Conservation (phyloP, 768 basidiomycete species). For the Candolleomyces eurysporus region DNA sequence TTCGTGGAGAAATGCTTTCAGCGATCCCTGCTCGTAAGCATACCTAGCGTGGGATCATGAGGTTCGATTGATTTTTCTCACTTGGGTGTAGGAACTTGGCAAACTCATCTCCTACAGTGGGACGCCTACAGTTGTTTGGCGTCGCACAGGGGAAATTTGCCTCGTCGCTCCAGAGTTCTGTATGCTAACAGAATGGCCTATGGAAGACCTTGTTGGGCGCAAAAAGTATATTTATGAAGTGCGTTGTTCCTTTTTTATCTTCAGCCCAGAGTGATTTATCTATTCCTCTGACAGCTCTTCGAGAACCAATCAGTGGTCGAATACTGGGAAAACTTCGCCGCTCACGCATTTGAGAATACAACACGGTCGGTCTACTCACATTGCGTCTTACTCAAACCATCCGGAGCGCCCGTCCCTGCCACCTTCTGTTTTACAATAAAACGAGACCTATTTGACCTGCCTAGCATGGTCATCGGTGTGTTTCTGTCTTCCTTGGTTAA, state of each 20-base stretch:
- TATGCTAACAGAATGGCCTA: slow-evolving; percentile 87
- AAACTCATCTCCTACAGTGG: slow-evolving; percentile 97
- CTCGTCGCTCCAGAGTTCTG: slow-evolving; percentile 96
- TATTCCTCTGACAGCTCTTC: slow-evolving; percentile 59
- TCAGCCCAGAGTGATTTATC: slow-evolving; percentile 1
- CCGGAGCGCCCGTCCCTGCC: slow-evolving; percentile 80
- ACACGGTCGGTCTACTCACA: slow-evolving; percentile 94
- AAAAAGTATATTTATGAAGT: slow-evolving; percentile 71
- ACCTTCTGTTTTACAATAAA: slow-evolving; percentile 97
- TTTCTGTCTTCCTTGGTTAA: slow-evolving; percentile 1
- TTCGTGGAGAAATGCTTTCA: slow-evolving; percentile 97
- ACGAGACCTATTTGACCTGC: slow-evolving; percentile 87
- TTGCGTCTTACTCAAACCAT: slow-evolving; percentile 84
- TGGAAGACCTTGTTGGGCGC: slow-evolving; percentile 70
- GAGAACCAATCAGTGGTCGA: slow-evolving; percentile 94
- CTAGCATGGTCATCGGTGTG: slow-evolving; percentile 84
- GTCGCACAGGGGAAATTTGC: slow-evolving; percentile 96
- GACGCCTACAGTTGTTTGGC: slow-evolving; percentile 97
- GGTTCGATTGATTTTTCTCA: slow-evolving; percentile 8
- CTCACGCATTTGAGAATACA: slow-evolving; percentile 96
- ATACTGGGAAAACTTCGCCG: slow-evolving; percentile 96
- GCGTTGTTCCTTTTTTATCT: slow-evolving; percentile 12
- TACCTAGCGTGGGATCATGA: slow-evolving; percentile 6
- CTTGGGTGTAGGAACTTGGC: slow-evolving; percentile 73
- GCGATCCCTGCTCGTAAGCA: slow-evolving; percentile 75